Evolutionary conservation across 2,329 filamentous ascomycete species (phyloP).

Genomic region (Berkeleyomyces rouxiae): DNA sequence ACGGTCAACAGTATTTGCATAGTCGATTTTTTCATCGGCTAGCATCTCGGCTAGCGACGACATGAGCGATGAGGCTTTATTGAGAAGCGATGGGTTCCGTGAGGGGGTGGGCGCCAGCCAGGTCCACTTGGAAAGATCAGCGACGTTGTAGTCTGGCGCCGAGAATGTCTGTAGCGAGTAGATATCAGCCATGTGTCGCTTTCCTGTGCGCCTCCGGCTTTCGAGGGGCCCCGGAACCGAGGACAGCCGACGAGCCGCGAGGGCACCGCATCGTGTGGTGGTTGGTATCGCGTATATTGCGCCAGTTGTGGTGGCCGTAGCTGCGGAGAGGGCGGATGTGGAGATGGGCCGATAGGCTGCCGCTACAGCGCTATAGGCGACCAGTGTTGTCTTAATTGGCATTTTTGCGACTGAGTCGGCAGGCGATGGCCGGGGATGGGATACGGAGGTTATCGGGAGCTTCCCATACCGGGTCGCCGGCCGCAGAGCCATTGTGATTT

Average conservation of each 20-base stretch:
- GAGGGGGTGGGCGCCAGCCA: slow-evolving; percentile 32
- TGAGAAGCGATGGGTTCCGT: not conserved
- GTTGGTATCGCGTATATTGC: not conserved
- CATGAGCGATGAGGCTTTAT: not conserved
- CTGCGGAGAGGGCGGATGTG: not conserved
- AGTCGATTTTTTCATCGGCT: not conserved
- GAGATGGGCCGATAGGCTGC: not conserved
- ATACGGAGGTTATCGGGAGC: not conserved
- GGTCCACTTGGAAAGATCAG: slow-evolving; percentile 30
- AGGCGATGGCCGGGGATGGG: not conserved
- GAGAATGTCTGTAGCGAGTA: slow-evolving; percentile 23
- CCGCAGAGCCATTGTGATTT: slow-evolving; percentile 6
- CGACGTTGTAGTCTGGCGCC: slow-evolving; percentile 23
- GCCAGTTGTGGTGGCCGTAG: not conserved
- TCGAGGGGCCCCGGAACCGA: slow-evolving; percentile 38
- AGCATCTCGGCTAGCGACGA: not conserved
- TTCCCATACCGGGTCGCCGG: not conserved
- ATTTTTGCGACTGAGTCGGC: not conserved
- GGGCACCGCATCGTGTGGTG: not conserved
- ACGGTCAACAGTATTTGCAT: slow-evolving; percentile 6
- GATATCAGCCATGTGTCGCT: slow-evolving; percentile 36
- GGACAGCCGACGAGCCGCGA: slow-evolving; percentile 20
- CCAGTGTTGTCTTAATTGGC: not conserved
- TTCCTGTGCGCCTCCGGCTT: slow-evolving; percentile 34
- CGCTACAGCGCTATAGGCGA: not conserved